Base-by-base conservation (phyloP, 257 asterid genomes). In the Lycium barbarum region DNA sequence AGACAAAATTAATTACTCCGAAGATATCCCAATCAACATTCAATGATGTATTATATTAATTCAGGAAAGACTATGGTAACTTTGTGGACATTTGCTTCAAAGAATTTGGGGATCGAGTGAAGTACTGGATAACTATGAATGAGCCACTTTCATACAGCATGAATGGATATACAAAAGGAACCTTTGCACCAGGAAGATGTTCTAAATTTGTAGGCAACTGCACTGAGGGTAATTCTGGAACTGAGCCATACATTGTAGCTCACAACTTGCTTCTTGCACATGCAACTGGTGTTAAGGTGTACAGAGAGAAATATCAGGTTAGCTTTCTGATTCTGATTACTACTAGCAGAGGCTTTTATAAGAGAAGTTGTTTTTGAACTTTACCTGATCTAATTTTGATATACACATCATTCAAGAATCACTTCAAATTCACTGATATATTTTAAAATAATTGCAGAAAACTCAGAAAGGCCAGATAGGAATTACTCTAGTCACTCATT, bases 21-120 rank as follows among this genome's bases (percentile, higher is more conserved):
- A 49, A 8, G 54, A 49, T 49, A 20, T 79, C 20, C 40, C 20
- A 18, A 9, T 57, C 15, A 49, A 49, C 54, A 59, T 18, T 59
- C 20, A 59, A 59, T 13, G 8, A 22, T n/a, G 18, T 17, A 18
- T 55, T 62, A 10, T 36, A 35, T 62, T 9, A 59, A 43, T 18
- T 14, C 85, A 88, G 87, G 84, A 55, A 82, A 4, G 85, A 88
- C 49, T 88, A 35, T 4, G 14, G 53, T 65, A 88, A 82, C 47
- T 88, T 54, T n/a, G 89, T 62, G 62, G 88, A 78, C 66, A 40
- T 88, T 1, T 88, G 91, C 79, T 88, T 88, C 54, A 66, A 84
- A 79, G 87, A 86, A 82, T 88, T 86, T 40, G 91, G 91, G 0
- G 89, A 88, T 62, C 53, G 89, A 20, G 91, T 88, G 14, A 88